A percentile compares a stretch with the other conserved stretches of the same genome.
phyloP scores from a whole-genome alignment of 345 rosid genomes.

The Triadica sebifera region DNA sequence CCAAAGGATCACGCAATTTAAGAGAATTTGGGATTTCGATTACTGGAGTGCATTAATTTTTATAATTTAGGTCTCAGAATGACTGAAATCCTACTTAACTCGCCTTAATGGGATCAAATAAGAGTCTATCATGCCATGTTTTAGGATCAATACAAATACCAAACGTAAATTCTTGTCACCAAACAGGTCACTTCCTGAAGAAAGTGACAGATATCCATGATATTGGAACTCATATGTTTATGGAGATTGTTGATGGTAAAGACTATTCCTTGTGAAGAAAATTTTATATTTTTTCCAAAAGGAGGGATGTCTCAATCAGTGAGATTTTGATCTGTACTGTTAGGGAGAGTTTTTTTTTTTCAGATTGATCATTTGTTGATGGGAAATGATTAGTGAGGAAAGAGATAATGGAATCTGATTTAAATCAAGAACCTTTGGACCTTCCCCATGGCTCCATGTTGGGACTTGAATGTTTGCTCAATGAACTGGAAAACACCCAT shows the following conservation, averaged over 20 bases:
- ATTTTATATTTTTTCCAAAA: background rate
- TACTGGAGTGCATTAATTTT: background rate
- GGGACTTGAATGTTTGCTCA: conserved; percentile 36
- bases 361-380: conserved; percentile 4
- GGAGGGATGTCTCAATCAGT: background rate
- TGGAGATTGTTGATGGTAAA: background rate
- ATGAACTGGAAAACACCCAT: conserved; percentile 46
- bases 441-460: conserved; percentile 27
- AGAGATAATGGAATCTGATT: conserved; percentile 51
- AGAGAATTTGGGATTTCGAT: background rate
- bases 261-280: background rate
- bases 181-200: background rate
- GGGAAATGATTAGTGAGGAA: conserved; percentile 22
- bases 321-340: background rate
- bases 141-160: background rate
- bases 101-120: background rate
- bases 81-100: background rate
- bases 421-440: conserved; percentile 47
- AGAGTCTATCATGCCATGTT: background rate
- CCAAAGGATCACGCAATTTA: background rate
- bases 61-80: background rate
- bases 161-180: background rate
- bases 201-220: background rate
- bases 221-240: background rate
- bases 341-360: background rate